These are phyloP conservation scores for Aphanomyces invadans DNA, from an alignment of 352 stramenopile species.

Conservation along the genomic window DNA sequence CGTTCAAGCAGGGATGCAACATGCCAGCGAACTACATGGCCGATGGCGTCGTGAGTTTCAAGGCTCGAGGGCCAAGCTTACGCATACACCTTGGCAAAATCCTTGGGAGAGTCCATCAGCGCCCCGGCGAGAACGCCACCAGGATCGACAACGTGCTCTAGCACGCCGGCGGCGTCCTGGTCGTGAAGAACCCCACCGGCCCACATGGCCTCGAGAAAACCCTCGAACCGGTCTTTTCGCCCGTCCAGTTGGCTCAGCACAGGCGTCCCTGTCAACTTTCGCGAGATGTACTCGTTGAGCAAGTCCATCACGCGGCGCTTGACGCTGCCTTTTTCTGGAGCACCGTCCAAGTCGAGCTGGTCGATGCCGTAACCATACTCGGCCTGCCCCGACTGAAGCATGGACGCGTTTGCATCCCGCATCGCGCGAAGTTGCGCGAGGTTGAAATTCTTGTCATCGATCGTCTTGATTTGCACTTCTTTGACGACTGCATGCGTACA, in stretches of 20 bases:
- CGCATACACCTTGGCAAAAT: slow-evolving; percentile 63
- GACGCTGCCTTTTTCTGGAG: slow-evolving; percentile 29
- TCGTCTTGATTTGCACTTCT: slow-evolving; percentile 86
- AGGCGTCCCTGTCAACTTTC: slow-evolving; percentile 31
- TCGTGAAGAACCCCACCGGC: slow-evolving; percentile 39
- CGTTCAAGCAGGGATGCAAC: slow-evolving; percentile 43
- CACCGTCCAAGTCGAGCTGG: slow-evolving; percentile 16
- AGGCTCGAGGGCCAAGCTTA: background rate
- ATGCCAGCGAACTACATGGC: slow-evolving; percentile 33
- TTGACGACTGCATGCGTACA: slow-evolving; percentile 74
- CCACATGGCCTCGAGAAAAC: slow-evolving; percentile 45
- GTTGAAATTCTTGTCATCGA: slow-evolving; percentile 58
- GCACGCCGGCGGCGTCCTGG: slow-evolving; percentile 31
- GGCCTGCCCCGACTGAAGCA: slow-evolving; percentile 10
- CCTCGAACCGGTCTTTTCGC: slow-evolving; percentile 59
- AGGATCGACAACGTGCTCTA: slow-evolving; percentile 41
- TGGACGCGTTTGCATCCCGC: slow-evolving; percentile 50
- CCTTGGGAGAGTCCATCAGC: slow-evolving; percentile 65
- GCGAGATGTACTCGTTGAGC: slow-evolving; percentile 42
- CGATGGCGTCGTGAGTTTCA: background rate
- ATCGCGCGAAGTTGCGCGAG: slow-evolving; percentile 75
- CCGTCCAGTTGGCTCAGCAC: slow-evolving; percentile 22
- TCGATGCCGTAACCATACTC: slow-evolving; percentile 14
- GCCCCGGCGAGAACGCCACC: slow-evolving; percentile 43
- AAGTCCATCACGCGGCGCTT: slow-evolving; percentile 52